phyloP scores from a whole-genome alignment of 2,329 filamentous ascomycete genomes.

The Calonectria honghensis region DNA sequence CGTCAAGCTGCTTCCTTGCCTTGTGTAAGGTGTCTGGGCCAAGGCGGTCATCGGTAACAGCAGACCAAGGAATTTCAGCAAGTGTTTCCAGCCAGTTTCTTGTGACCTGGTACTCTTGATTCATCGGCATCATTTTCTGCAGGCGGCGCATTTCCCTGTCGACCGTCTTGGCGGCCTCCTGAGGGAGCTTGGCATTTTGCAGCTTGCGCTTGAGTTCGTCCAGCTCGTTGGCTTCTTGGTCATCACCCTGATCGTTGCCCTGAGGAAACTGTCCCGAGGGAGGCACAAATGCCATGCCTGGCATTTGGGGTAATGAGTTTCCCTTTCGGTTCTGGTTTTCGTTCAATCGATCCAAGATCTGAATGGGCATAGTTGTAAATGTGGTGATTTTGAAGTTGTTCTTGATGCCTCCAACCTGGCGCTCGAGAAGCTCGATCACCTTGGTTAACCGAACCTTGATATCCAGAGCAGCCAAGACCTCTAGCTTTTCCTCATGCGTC shows the following conservation, averaged over 20 bases:
- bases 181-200: slow-evolving; percentile 85
- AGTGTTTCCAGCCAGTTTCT: slow-evolving; percentile 96
- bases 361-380: slow-evolving; percentile 80
- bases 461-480: slow-evolving; percentile 87
- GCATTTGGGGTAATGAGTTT: slow-evolving; percentile 62
- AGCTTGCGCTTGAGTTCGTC: slow-evolving; percentile 94
- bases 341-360: slow-evolving; percentile 74
- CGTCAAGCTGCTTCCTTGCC: slow-evolving; percentile 92
- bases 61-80: slow-evolving; percentile 94
- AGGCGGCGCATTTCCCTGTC: slow-evolving; percentile 91
- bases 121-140: slow-evolving; percentile 96
- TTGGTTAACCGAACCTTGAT: slow-evolving; percentile 86
- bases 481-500: slow-evolving; percentile 92
- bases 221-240: slow-evolving; percentile 91
- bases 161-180: slow-evolving; percentile 92
- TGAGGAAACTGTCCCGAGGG: slow-evolving; percentile 62
- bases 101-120: slow-evolving; percentile 96
- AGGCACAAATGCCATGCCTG: slow-evolving; percentile 61
- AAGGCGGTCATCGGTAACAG: slow-evolving; percentile 88
- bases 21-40: slow-evolving; percentile 85
- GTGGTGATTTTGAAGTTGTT: slow-evolving; percentile 90
- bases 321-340: slow-evolving; percentile 61
- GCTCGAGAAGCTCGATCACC: slow-evolving; percentile 88
- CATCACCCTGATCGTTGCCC: slow-evolving; percentile 74
- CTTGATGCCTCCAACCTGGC: slow-evolving; percentile 89